Conservation (phyloP, 176 grass and related monocot genomes). For the Oryza rufipogon region DNA sequence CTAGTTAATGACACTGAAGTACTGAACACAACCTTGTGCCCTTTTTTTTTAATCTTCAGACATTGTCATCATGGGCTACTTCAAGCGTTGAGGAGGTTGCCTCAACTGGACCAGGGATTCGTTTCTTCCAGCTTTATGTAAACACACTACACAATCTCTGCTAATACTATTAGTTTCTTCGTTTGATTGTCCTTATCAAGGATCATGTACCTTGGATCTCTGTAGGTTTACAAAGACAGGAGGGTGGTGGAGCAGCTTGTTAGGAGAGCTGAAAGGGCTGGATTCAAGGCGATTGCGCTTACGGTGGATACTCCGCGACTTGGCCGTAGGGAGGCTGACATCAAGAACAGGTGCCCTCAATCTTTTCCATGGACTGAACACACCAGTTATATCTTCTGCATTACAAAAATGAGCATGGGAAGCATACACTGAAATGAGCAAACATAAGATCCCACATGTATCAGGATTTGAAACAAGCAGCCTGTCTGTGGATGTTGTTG, state of each 20-base stretch:
- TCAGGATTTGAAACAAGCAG: not conserved
- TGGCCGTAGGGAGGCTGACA: conserved; percentile 96
- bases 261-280: conserved; percentile 88
- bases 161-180: not conserved
- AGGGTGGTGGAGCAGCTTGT: conserved; percentile 94
- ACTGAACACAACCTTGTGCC: not conserved
- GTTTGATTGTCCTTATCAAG: not conserved
- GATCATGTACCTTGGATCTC: not conserved
- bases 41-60: conserved; percentile 49
- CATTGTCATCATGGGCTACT: conserved; percentile 97
- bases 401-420: not conserved
- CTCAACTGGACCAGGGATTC: conserved; percentile 94
- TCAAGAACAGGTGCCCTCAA: conserved; percentile 76
- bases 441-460: not conserved
- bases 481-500: not conserved
- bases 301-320: conserved; percentile 94
- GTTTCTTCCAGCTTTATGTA: conserved; percentile 98
- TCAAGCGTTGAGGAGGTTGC: conserved; percentile 98
- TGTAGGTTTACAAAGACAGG: conserved; percentile 90
- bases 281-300: conserved; percentile 97
- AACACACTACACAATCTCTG: conserved; percentile 5
- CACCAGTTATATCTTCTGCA: not conserved
- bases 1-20: conserved; percentile 8
- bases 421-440: not conserved
- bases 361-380: conserved; percentile 23